Evolutionary conservation across 1,284 basidiomycete genomes (phyloP).

Genomic region (Testicularia cyperi): DNA sequence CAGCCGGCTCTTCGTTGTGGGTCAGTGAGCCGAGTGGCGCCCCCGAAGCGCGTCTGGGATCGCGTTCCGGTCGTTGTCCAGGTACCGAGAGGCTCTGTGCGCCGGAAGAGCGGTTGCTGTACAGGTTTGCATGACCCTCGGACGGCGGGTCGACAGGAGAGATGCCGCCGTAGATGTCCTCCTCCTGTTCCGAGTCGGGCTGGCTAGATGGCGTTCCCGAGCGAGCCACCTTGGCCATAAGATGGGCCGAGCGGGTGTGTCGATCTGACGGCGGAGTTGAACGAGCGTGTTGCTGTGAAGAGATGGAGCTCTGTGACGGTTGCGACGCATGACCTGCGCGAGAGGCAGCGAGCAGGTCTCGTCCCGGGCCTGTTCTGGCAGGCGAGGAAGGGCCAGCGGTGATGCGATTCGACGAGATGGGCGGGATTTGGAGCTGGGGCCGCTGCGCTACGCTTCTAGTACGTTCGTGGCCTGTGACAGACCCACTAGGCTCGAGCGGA

Average conservation of each 20-base stretch:
- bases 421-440: constrained; percentile 29
- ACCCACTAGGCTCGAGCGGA: constrained; percentile 8
- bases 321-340: constrained; percentile 13
- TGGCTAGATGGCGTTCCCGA: constrained; percentile 20
- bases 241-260: constrained; percentile 33
- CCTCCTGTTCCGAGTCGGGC: constrained; percentile 32
- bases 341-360: constrained; percentile 23
- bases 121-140: constrained; percentile 17
- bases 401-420: constrained; percentile 6
- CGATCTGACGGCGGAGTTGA: constrained; percentile 24
- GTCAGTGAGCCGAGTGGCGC: constrained; percentile 52
- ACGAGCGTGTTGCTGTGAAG: constrained; percentile 1
- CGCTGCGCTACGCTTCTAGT: background rate
- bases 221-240: constrained; percentile 39
- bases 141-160: constrained; percentile 37
- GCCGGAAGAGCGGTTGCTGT: constrained; percentile 16
- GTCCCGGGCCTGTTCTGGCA: constrained; percentile 11
- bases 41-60: constrained; percentile 21
- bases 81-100: constrained; percentile 26
- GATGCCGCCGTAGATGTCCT: constrained; percentile 46
- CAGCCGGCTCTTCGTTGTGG: constrained; percentile 37
- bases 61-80: constrained; percentile 24
- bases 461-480: constrained; percentile 3
- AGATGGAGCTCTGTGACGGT: constrained; percentile 11
- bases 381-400: constrained; percentile 21